A percentile compares a stretch with the other conserved stretches of the same genome.
These are phyloP conservation scores for Nicotiana rustica DNA, from an alignment of 305 asterid species.

Conservation along the genomic window DNA sequence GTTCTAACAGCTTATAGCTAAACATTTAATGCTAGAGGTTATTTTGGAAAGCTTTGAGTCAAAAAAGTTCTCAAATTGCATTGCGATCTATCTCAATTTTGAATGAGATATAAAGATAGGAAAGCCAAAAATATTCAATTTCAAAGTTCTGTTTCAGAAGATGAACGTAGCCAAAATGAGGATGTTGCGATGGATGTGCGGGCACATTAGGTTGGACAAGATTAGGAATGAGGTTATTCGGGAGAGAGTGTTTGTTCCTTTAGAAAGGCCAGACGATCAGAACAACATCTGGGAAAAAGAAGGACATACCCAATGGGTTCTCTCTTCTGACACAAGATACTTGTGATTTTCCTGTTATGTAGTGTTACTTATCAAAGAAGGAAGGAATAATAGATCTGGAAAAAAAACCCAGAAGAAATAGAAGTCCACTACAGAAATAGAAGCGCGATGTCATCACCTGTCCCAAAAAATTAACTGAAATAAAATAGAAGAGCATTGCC, in stretches of 20 bases:
- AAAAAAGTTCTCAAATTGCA: background rate
- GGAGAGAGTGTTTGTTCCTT: background rate
- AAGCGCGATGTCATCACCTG: background rate
- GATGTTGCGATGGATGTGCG: too few species aligned
- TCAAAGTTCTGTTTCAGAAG: background rate
- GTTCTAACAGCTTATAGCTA: constrained; percentile 28
- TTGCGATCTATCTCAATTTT: background rate
- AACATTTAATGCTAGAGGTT: background rate
- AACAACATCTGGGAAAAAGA: background rate
- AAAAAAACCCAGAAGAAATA: background rate
- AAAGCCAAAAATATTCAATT: background rate
- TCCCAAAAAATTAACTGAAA: background rate
- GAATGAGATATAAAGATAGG: background rate
- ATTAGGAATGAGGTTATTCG: too few species aligned
- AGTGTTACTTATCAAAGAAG: background rate
- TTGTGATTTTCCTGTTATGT: background rate
- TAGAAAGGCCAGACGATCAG: background rate
- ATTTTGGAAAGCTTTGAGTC: background rate
- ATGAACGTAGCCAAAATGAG: too few species aligned
- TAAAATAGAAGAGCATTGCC: background rate
- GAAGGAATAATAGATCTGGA: background rate
- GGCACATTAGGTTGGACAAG: too few species aligned
- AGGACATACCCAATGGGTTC: background rate
- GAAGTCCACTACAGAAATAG: background rate
- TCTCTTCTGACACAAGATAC: background rate